A percentile compares a stretch with the other conserved stretches of the same genome.
These are phyloP conservation scores for Clathrus columnatus DNA, from an alignment of 768 basidiomycete genomes.

Conservation along the genomic window DNA sequence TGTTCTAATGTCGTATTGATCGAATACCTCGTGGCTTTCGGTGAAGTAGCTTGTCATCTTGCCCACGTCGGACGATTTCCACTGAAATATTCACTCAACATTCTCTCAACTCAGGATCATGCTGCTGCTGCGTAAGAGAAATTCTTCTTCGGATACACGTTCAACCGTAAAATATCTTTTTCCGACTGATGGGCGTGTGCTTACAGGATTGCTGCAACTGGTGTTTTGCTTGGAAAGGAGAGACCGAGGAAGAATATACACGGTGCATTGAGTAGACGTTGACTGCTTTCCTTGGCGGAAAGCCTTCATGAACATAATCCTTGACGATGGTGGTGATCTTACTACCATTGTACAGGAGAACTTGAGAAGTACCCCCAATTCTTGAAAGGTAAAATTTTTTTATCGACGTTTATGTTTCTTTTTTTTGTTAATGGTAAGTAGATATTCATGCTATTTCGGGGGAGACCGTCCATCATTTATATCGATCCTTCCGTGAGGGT, in stretches of 20 bases:
- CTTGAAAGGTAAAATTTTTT: conserved; percentile 48
- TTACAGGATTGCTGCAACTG: conserved; percentile 96
- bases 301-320: conserved; percentile 91
- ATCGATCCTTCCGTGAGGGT: conserved; percentile 95
- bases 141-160: neutral
- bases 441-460: conserved; percentile 92
- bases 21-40: conserved; percentile 90
- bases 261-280: conserved; percentile 99
- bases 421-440: conserved; percentile 24
- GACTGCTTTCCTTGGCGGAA: conserved; percentile 72
- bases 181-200: conserved; percentile 35
- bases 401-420: neutral
- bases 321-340: conserved; percentile 97
- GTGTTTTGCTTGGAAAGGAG: conserved; percentile 99
- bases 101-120: conserved; percentile 99
- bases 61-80: conserved; percentile 43
- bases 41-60: conserved; percentile 98
- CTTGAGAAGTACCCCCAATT: conserved; percentile 94
- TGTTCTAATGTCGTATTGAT: conserved; percentile 67
- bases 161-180: neutral
- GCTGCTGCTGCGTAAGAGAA: conserved; percentile 93
- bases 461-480: conserved; percentile 99
- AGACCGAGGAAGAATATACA: conserved; percentile 95
- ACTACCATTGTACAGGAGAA: conserved; percentile 91
- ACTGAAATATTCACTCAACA: conserved; percentile 43